Percentiles rank a stretch among this genome's conserved stretches.
Evolutionary conservation across 1,284 basidiomycete species (phyloP).

Genomic region (Amylostereum chailletii): DNA sequence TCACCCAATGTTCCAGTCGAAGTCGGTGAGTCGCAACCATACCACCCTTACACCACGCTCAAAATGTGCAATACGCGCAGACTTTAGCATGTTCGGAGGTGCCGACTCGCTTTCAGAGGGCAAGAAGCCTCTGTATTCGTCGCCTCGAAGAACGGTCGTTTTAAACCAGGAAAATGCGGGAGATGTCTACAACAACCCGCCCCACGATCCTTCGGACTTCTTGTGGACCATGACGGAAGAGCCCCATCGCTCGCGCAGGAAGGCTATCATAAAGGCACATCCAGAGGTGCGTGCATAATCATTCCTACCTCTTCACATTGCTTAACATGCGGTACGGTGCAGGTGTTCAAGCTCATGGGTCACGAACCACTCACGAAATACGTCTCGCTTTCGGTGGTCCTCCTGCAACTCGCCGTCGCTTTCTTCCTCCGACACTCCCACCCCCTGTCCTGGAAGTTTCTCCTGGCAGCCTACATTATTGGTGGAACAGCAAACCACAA

Average conservation of each 20-base stretch:
- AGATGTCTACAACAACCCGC: slow-evolving; percentile 36
- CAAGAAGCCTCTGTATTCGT: slow-evolving; percentile 23
- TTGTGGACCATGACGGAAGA: slow-evolving; percentile 98
- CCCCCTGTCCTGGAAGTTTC: slow-evolving; percentile 65
- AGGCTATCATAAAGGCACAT: slow-evolving; percentile 89
- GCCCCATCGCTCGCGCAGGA: slow-evolving; percentile 83
- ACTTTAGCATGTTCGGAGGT: slow-evolving; percentile 71
- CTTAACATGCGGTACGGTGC: slow-evolving; percentile 4
- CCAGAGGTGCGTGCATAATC: slow-evolving; percentile 60
- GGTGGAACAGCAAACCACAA: slow-evolving; percentile 98
- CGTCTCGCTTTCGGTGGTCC: slow-evolving; percentile 73
- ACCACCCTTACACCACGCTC: not conserved
- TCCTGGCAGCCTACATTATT: slow-evolving; percentile 76
- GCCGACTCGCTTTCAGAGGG: slow-evolving; percentile 66
- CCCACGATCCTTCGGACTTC: slow-evolving; percentile 72
- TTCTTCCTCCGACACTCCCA: slow-evolving; percentile 56
- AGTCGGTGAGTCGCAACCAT: slow-evolving; percentile 5
- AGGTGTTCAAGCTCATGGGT: slow-evolving; percentile 95
- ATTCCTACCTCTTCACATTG: not conserved
- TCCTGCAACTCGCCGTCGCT: slow-evolving; percentile 67
- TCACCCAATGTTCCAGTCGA: slow-evolving; percentile 11
- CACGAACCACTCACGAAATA: slow-evolving; percentile 88
- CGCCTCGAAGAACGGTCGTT: slow-evolving; percentile 52
- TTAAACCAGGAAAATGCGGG: slow-evolving; percentile 31
- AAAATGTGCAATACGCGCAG: slow-evolving; percentile 21